Conservation (phyloP, 1,139 yeast species). For the Kurtzmaniella quercitrusa region DNA sequence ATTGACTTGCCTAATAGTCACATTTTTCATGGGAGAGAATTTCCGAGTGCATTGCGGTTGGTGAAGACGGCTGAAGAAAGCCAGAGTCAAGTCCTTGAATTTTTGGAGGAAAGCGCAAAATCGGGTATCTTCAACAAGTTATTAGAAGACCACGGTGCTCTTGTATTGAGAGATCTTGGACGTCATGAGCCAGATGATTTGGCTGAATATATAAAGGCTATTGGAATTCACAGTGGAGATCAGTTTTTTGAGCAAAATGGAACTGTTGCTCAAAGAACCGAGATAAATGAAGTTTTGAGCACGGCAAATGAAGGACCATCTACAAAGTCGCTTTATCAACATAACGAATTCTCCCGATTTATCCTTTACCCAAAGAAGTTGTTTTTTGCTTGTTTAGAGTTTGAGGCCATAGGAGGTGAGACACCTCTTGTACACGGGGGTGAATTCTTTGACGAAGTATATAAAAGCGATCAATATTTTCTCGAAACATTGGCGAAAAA, state of each 20-base stretch:
- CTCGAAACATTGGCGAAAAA: conserved; percentile 14
- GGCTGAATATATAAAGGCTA: conserved; percentile 15
- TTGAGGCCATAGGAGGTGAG: conserved; percentile 20
- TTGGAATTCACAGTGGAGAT: conserved; percentile 16
- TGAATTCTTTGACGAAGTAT: conserved; percentile 19
- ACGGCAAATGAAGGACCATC: conserved; percentile 27
- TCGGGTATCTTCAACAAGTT: conserved; percentile 13
- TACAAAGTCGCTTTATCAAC: conserved; percentile 17
- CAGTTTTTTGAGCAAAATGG: conserved; percentile 23
- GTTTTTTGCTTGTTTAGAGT: conserved; percentile 17
- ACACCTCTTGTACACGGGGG: conserved; percentile 28
- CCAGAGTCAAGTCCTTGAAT: conserved; percentile 4
- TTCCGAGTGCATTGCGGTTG: not conserved
- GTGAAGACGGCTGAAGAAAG: not conserved
- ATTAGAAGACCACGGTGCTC: conserved; percentile 20
- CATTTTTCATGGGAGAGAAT: not conserved
- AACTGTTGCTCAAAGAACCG: conserved; percentile 19
- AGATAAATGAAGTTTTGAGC: conserved; percentile 17
- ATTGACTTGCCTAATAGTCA: conserved; percentile 12
- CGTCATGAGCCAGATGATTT: conserved; percentile 16
- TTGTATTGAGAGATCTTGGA: conserved; percentile 17
- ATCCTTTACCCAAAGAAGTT: conserved; percentile 19
- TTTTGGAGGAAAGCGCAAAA: conserved; percentile 12
- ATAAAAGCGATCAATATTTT: conserved; percentile 17
- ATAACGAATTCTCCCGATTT: conserved; percentile 27